phyloP scores from a whole-genome alignment of 176 grass and related monocot species.

The Oryza punctata region DNA sequence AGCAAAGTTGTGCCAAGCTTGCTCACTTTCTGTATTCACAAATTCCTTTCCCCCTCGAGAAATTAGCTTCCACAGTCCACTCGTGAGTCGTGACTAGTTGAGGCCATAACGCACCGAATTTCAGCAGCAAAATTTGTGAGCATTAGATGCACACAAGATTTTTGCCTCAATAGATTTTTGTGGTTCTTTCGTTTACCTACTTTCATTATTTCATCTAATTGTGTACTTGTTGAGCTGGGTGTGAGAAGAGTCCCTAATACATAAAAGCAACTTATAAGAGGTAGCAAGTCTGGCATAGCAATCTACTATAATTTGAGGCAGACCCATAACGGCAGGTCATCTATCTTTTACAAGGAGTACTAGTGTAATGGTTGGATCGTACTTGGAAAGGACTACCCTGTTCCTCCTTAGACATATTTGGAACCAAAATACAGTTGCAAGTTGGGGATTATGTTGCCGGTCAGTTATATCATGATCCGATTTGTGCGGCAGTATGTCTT shows the following conservation, averaged over 20 bases:
- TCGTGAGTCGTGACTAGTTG: neutral
- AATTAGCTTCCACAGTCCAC: neutral
- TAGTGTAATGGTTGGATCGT: constrained; percentile 12
- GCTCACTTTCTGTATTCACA: constrained; percentile 9
- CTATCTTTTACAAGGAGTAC: constrained; percentile 21
- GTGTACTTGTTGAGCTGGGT: neutral
- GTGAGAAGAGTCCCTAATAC: neutral
- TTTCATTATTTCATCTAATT: neutral
- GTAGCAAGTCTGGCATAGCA: neutral
- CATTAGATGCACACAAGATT: neutral
- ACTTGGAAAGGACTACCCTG: neutral
- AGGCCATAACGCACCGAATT: constrained; percentile 2
- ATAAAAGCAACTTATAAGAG: neutral
- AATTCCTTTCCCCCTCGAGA: neutral
- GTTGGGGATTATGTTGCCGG: constrained; percentile 29
- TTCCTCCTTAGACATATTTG: constrained; percentile 14
- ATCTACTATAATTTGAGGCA: constrained; percentile 8
- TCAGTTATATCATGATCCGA: constrained; percentile 37
- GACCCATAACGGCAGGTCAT: constrained; percentile 24
- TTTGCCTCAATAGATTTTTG: neutral
- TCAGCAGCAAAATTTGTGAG: neutral
- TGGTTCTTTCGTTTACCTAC: neutral
- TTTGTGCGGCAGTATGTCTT: constrained; percentile 35
- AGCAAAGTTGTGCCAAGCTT: neutral
- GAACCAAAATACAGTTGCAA: constrained; percentile 28